These are phyloP conservation scores for Luffa aegyptiaca DNA, from an alignment of 306 rosid species.

Conservation along the genomic window DNA sequence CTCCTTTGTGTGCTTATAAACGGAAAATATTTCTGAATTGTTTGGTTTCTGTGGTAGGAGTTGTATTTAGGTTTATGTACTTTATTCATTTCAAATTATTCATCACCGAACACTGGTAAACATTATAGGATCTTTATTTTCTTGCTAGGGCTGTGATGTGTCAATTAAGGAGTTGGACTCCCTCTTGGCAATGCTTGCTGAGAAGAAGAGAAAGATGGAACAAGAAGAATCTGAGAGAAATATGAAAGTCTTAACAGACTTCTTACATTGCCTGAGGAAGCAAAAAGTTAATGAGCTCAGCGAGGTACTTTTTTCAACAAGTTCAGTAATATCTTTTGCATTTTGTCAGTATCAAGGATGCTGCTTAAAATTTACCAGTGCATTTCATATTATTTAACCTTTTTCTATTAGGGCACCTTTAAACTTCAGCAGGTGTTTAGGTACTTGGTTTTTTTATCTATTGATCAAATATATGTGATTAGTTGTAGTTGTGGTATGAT, in stretches of 20 bases:
- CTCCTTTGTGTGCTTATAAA: neutral
- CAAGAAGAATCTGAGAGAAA: conserved; percentile 98
- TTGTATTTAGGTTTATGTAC: neutral
- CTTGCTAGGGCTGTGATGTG: conserved; percentile 78
- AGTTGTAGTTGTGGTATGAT: neutral
- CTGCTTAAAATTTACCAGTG: neutral
- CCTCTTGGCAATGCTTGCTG: conserved; percentile 64
- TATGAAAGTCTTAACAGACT: conserved; percentile 83
- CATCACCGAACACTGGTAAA: neutral
- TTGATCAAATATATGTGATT: neutral
- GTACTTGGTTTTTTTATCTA: neutral
- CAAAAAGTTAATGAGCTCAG: conserved; percentile 74
- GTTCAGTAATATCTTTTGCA: neutral
- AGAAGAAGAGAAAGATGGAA: conserved; percentile 95
- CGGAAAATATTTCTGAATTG: neutral
- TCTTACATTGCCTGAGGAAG: conserved; percentile 77
- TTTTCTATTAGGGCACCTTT: neutral
- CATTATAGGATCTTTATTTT: neutral
- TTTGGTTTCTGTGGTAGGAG: neutral
- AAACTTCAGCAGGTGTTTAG: neutral
- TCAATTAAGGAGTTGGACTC: conserved; percentile 77
- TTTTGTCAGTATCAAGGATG: neutral
- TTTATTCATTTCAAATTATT: neutral
- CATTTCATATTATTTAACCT: neutral
- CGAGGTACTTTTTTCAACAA: conserved; percentile 41